Base-by-base conservation (phyloP, 177 flowering plant species). In the Vitis hybrid region DNA sequence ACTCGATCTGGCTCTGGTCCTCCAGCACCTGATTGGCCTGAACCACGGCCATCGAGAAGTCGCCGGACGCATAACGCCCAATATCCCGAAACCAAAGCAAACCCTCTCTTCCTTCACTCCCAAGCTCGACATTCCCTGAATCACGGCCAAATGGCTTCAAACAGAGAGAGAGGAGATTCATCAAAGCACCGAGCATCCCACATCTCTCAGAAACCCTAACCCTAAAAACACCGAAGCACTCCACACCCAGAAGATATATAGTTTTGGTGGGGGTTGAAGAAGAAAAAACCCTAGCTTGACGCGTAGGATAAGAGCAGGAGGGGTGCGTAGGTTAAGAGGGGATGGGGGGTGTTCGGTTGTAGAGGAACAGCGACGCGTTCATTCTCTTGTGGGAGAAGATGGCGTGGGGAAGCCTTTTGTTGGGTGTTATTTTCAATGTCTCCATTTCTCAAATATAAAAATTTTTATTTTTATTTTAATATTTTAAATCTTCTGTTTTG, bases 1-100 rank as follows among this genome's bases (percentile, higher is more conserved):
- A 86, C 74, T 90, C 95, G 63, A 90, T 81, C 82, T 88, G 93
- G 75, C 90, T 67, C 81, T 90, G 93, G 57, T 90, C 96, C 61
- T 90, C 93, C 6, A 90, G 80, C 13, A 89, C 91, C 74, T 80
- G 87, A 52, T 89, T 90, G 7, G 85, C 96, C 69, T 90, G 96
- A 1, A 89, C 73, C 15, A 89, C 86, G 31, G 96, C 89, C 87
- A 87, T 90, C 15, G 96, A 90, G 62, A 78, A 86, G 0, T 89
- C 93, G 1, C 96, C 92, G 48, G 67, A 71, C 9, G 78, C 79
- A 62, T 70, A 78, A 7, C 72, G 75, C 3, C 89, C 91, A 7
- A 83, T 10, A 67, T 88, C 95, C 1, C 83, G 72, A 55, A 72
- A 86, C 88, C 93, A 80, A 33, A 89, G 80, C 70, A 89, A 65